Conservation (phyloP, 2,329 filamentous ascomycete genomes). For the Monosporascus sp. region DNA sequence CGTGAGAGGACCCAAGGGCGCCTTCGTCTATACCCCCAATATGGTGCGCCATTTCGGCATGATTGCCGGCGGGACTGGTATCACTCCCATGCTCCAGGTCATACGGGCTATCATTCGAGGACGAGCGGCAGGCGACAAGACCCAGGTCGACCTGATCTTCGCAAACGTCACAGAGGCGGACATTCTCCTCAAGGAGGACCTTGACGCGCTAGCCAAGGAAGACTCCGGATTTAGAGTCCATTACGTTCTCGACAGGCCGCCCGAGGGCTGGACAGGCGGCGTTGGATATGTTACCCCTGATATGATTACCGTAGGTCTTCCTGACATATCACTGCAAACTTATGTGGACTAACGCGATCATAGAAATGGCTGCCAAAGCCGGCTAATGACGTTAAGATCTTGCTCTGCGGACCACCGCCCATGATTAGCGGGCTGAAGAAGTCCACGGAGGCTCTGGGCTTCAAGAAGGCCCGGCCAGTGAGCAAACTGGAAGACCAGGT, state of each 20-base stretch:
- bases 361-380: slow-evolving; percentile 77
- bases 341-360: slow-evolving; percentile 18
- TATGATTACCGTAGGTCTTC: slow-evolving; percentile 72
- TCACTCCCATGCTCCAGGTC: slow-evolving; percentile 97
- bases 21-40: slow-evolving; percentile 95
- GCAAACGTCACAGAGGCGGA: slow-evolving; percentile 93
- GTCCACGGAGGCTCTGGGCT: slow-evolving; percentile 81
- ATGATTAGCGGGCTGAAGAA: slow-evolving; percentile 99
- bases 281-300: slow-evolving; percentile 93
- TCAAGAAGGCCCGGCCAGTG: slow-evolving; percentile 85
- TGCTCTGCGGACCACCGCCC: slow-evolving; percentile 90
- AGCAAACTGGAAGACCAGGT: slow-evolving; percentile 98
- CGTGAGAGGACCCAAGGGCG: slow-evolving; percentile 90
- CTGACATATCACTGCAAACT: not conserved
- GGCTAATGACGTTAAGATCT: slow-evolving; percentile 82
- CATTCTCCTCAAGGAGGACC: slow-evolving; percentile 87
- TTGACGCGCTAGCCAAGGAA: slow-evolving; percentile 71
- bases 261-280: slow-evolving; percentile 84
- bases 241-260: slow-evolving; percentile 95
- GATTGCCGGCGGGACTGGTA: slow-evolving; percentile 95
- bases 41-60: slow-evolving; percentile 96
- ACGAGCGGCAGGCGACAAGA: slow-evolving; percentile 72
- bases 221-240: slow-evolving; percentile 81
- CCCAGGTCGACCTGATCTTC: slow-evolving; percentile 90
- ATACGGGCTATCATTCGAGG: slow-evolving; percentile 85